Base-by-base conservation (phyloP, 176 grass and related monocot genomes). In the Melocanna baccifera region DNA sequence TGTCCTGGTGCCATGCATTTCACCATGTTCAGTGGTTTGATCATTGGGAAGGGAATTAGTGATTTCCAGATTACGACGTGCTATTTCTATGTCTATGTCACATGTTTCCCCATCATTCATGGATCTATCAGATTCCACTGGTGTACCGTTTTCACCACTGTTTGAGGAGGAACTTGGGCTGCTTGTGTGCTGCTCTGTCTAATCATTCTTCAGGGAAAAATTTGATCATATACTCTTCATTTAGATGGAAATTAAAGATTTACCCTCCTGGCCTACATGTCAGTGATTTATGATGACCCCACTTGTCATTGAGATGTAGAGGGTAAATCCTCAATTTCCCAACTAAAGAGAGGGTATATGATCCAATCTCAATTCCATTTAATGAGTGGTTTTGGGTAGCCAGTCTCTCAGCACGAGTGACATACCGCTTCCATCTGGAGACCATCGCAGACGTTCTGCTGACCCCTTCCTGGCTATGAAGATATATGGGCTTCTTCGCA, bases 391-490 rank as follows among this genome's bases (percentile, higher is more conserved):
- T 32, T 32, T 32, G 30, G 30, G 30, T 32, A 32, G 30, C 30
- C 30, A 32, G 30, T 32, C 3, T 32, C 30, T 32, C 30, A 32
- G 30, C 30, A 32, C 30, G 3, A 32, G 30, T 32, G 30, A 2
- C 30, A 32, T 32, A 32, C 30, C 3, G 30, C 82, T 89, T 96
- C 96, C 96, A 99, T 89, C 96, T 92, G 57, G 93, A 99, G 75
- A 99, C 91, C 96, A 99, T 99, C 51, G 91, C 96, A 87, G 93
- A 94, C 11, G 96, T 86, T 86, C 93, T 96, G 71, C 77, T 70
- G 67, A 94, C 86, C 45, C 96, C 96, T 93, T 99, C 93, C 79
- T 90, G 77, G 87, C 96, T 96, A 82, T 96, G 93, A 41, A 99
- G 92, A 89, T 94, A 99, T 82, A 99, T 92, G 77, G 87, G 93